phyloP scores from a whole-genome alignment of 768 basidiomycete genomes.

The Dioszegia aurantiaca region DNA sequence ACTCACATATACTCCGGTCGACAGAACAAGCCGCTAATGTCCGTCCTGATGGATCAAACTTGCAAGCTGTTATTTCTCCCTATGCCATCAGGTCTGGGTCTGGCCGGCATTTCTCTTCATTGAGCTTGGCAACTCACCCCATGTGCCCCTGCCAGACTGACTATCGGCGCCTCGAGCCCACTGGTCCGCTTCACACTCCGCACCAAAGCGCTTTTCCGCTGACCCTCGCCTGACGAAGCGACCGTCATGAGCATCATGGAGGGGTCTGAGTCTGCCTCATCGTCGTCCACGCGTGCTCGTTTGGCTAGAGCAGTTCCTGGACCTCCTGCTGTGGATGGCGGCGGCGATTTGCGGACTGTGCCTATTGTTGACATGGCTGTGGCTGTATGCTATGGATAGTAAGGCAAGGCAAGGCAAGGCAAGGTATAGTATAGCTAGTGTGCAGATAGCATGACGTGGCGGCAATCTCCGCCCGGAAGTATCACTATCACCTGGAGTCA shows the following conservation, averaged over 20 bases:
- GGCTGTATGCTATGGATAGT: too few relatives aligned
- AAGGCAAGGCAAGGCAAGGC: too few relatives aligned
- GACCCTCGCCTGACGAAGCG: slow-evolving; percentile 48
- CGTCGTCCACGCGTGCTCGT: slow-evolving; percentile 46
- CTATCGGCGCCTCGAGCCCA: slow-evolving; percentile 86
- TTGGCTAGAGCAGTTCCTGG: slow-evolving; percentile 44
- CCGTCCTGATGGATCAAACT: slow-evolving; percentile 91
- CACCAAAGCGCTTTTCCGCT: slow-evolving; percentile 55
- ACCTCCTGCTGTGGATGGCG: slow-evolving; percentile 28
- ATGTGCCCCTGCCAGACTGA: slow-evolving; percentile 83
- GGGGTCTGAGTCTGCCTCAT: slow-evolving; percentile 30
- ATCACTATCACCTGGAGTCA: background rate
- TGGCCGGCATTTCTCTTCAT: too few relatives aligned
- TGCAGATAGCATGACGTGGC: slow-evolving; percentile 3
- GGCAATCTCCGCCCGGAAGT: slow-evolving; percentile 1
- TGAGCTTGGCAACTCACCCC: slow-evolving; percentile 58
- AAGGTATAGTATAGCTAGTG: background rate
- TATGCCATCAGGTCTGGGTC: slow-evolving; percentile 35
- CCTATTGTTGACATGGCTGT: slow-evolving; percentile 39
- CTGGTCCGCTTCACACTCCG: slow-evolving; percentile 88
- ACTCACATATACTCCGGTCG: slow-evolving; percentile 85
- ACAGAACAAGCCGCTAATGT: slow-evolving; percentile 88
- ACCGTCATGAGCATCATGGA: slow-evolving; percentile 51
- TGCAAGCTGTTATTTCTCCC: slow-evolving; percentile 85
- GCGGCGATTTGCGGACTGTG: slow-evolving; percentile 43